These are phyloP conservation scores for Barnettozyma botsteinii DNA, from an alignment of 805 yeast genomes.

Conservation along the genomic window DNA sequence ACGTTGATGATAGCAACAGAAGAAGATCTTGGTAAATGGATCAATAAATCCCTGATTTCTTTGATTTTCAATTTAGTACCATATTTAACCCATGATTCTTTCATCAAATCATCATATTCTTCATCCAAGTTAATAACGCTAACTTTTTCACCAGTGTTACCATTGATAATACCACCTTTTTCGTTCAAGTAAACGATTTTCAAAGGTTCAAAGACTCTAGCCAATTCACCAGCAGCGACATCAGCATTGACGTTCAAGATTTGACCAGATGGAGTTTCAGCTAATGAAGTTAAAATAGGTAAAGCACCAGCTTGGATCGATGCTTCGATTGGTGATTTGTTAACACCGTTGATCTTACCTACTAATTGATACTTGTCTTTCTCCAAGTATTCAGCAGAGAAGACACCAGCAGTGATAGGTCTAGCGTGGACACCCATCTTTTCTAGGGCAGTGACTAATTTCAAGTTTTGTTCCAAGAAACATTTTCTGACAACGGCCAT, in stretches of 20 bases:
- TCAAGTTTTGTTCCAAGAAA: conserved; percentile 91
- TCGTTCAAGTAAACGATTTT: conserved; percentile 95
- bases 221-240: conserved; percentile 97
- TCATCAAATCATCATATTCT: conserved; percentile 85
- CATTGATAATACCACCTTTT: conserved; percentile 95
- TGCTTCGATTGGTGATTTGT: conserved; percentile 87
- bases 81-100: conserved; percentile 96
- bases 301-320: conserved; percentile 93
- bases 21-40: conserved; percentile 92
- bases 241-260: conserved; percentile 96
- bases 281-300: conserved; percentile 93
- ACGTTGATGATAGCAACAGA: conserved; percentile 97
- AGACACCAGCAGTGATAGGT: conserved; percentile 97
- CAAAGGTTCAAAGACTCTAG: conserved; percentile 93
- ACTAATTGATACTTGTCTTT: conserved; percentile 87
- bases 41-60: conserved; percentile 91
- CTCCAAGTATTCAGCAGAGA: conserved; percentile 87
- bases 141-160: conserved; percentile 84
- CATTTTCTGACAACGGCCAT: conserved; percentile 96
- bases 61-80: conserved; percentile 97
- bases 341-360: conserved; percentile 82
- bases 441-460: conserved; percentile 92
- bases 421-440: conserved; percentile 96
- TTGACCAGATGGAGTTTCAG: conserved; percentile 96
- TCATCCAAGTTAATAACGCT: conserved; percentile 91